Conservation (phyloP, 352 stramenopile genomes). For the Phytopythium delawarense region DNA sequence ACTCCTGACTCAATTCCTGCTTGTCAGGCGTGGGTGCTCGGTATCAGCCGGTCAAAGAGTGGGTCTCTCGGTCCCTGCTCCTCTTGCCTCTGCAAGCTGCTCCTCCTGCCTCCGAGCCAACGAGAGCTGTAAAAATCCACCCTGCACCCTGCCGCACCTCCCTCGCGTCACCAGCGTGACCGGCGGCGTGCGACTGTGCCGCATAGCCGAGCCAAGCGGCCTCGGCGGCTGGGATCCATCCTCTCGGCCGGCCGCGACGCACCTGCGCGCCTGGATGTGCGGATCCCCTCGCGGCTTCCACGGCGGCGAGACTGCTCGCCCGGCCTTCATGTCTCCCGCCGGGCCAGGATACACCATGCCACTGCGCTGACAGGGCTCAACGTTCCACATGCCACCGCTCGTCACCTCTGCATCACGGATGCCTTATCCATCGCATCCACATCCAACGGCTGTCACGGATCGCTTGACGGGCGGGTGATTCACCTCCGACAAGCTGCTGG, state of each 20-base stretch:
- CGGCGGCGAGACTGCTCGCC: not conserved
- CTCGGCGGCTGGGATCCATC: not conserved
- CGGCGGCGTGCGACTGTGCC: conserved; percentile 6
- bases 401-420: not conserved
- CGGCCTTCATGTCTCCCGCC: not conserved
- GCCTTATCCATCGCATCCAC: not conserved
- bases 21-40: not conserved
- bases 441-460: not conserved
- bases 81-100: not conserved
- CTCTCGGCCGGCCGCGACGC: not conserved
- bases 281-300: not conserved
- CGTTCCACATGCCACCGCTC: not conserved
- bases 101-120: not conserved
- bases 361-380: conserved; percentile 3
- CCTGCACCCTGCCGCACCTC: not conserved
- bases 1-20: not conserved
- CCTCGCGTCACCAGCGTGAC: not conserved
- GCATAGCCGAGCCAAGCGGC: conserved; percentile 4
- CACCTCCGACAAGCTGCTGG: no score
- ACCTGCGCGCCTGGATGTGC: not conserved
- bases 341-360: conserved; percentile 6
- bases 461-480: no score
- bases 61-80: not conserved
- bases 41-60: conserved; percentile 1
- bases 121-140: not conserved